Base-by-base conservation (phyloP, 108 stramenopile species). In the Nitzschia inconspicua region DNA sequence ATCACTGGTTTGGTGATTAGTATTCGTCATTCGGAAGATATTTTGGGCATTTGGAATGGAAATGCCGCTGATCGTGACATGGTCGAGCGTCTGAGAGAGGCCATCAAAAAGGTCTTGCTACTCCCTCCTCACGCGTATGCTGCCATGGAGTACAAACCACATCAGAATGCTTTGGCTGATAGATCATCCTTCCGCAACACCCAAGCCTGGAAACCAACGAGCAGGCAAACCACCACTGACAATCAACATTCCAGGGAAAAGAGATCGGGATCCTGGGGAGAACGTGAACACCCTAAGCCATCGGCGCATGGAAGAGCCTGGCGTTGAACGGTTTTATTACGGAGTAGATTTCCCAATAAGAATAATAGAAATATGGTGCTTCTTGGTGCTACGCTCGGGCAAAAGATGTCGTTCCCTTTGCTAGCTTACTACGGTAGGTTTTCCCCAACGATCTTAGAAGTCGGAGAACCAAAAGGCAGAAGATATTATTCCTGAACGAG, bases 1-100 rank as follows among this genome's bases (percentile, higher is more conserved):
- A 82, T 98, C 57, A 95, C 94, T 66, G 97, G 97, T 9, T 80
- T 86, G 7, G 97, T 98, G 29, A 63, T 98, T 5, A 89, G 87
- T 31, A 83, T 96, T 41, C 92, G 96, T 14, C 82, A 88, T 60
- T 66, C 75, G 51, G 97, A 98, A 79, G 97, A 98, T 72, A 91
- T 97, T 63, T 69, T 98, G 37, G 86, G 91, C 44, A 75, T 98
- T 11, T 98, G 97, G 97, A 98, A 95, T 65, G 65, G 67, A 19
- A 88, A 80, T 24, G 75, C 93, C 40, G 63, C 63, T 16, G 92
- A 96, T 66, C 56, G 75, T 19, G 86, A 91, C 26, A 58, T 89
- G 28, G 73, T 76, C 29, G 83, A 86, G 11, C 75, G 80, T 34
- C 80, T 98, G 23, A 73, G 91, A 30, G 93, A 95, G 40, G 83